phyloP scores from a whole-genome alignment of 352 stramenopile species.

The Globisporangium polare region DNA sequence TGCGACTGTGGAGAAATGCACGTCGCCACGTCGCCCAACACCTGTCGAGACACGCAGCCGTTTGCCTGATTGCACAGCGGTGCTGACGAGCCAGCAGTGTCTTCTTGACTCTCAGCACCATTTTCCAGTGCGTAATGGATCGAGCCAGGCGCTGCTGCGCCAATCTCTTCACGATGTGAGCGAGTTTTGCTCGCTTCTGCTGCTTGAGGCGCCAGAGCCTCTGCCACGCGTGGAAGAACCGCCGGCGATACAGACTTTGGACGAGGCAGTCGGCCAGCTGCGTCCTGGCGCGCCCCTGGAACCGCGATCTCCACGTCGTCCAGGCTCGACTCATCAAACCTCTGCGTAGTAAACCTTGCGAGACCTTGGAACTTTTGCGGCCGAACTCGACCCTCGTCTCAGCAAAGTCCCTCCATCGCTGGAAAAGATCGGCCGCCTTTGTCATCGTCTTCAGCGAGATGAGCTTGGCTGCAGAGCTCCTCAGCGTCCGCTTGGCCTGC shows the following conservation, averaged over 20 bases:
- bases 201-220: conserved; percentile 4
- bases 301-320: not conserved
- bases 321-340: not conserved
- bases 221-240: conserved; percentile 20
- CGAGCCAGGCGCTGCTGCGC: not conserved
- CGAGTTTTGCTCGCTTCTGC: not conserved
- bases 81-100: not conserved
- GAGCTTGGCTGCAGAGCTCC: not conserved
- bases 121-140: conserved; percentile 20
- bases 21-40: conserved; percentile 23
- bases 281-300: not conserved
- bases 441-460: not conserved
- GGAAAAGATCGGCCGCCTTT: not conserved
- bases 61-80: not conserved
- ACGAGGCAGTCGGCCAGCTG: conserved; percentile 3
- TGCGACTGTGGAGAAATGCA: conserved; percentile 11
- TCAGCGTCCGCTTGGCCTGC: not conserved
- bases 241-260: not conserved
- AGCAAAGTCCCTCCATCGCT: not conserved
- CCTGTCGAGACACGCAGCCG: not conserved
- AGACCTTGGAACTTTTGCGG: not conserved
- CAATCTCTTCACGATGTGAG: conserved; percentile 13
- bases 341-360: not conserved
- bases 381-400: not conserved
- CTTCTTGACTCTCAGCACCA: conserved; percentile 3